Evolutionary conservation across 2,329 filamentous ascomycete genomes (phyloP), one percentile per base, ranked within the genome.

Genomic region (Cercospora nicotianae): DNA sequence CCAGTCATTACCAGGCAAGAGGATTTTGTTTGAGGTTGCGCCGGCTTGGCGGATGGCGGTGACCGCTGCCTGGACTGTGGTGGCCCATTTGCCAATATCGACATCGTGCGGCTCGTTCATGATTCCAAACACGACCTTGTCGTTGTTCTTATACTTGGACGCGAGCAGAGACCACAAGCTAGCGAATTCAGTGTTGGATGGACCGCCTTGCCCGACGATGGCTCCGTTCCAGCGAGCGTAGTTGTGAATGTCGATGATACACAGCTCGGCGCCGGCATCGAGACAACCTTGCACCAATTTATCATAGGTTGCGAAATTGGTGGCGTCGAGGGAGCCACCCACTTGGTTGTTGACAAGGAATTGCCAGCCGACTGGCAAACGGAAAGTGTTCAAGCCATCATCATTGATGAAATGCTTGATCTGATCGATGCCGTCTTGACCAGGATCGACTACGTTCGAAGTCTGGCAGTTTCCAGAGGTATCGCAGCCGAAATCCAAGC

Each of bases 171-270:
- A 77, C 89, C 89, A 91, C 5, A 91, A 77, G 51, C 79, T 80
- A 3, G 83, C 85, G 71, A 90, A 87, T 13, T 87, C 79, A 10
- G 83, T 85, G 74, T 90, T 83, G 0, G 83, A 83, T 0, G 88
- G 87, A 0, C 88, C 89, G 23, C 87, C 88, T 74, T 91, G 88
- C 1, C 89, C 89, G 65, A 91, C 85, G 70, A 91, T 87, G 2
- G 78, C 77, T 13, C 85, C 85, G 71, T 91, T 85, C 82, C 86
- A 75, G 61, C 70, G 71, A 30, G 74, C 77, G 60, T 77, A 76
- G 69, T 77, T 77, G 72, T 75, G 72, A n/a, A 77, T 53, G 60
- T 76, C 74, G 63, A 76, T 66, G 67, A 78, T 77, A 59, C 77
- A 78, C 63, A 75, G 68, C 18, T 69, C 71, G 5, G 76, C 75